Base-by-base conservation (phyloP, 345 rosid genomes). In the Salix udensis region DNA sequence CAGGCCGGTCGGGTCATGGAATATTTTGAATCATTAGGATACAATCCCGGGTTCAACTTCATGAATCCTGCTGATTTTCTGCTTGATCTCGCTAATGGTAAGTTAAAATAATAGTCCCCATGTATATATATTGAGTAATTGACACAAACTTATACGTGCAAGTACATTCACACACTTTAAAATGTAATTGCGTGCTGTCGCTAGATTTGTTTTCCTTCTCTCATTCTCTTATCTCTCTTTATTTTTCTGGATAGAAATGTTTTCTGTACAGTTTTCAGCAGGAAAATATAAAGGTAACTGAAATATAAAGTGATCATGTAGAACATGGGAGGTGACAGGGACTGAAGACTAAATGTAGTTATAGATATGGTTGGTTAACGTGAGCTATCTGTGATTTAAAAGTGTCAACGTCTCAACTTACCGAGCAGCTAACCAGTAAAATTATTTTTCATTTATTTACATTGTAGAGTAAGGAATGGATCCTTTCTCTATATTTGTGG, bases 1-100 rank as follows among this genome's bases (percentile, higher is more conserved):
- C 73, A 65, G 0, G 89, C 91, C 7, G 84, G 84, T 82, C 87
- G 78, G 80, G 93, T 80, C 77, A 88, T 94, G 89, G 97, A 91
- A 44, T 94, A 92, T 82, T 91, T 94, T 30, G 84, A 85, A 13
- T 88, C 89, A 7, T 80, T 92, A 13, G 96, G 98, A 6, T 89
- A 77, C 78, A 71, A 34, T n/a, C 92, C 97, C 3, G 89, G 88
- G 40, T 88, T 82, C 70, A 85, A 86, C 76, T 91, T 88, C 67
- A 69, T 91, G 75, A 94, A 89, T 79, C 97, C 98, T 10, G 96
- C 97, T 58, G 98, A 94, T 85, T 92, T 92, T 73, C 90, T 94
- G 60, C 97, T 94, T 53, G 97, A 94, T 84, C 97, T 94, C 72
- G 98, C 96, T 34, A 94, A 89, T 77, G 98, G 98, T 94, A 83